These are phyloP conservation scores for Euphorbia neoarborescens DNA, from an alignment of 441 rosid genomes.

Conservation along the genomic window DNA sequence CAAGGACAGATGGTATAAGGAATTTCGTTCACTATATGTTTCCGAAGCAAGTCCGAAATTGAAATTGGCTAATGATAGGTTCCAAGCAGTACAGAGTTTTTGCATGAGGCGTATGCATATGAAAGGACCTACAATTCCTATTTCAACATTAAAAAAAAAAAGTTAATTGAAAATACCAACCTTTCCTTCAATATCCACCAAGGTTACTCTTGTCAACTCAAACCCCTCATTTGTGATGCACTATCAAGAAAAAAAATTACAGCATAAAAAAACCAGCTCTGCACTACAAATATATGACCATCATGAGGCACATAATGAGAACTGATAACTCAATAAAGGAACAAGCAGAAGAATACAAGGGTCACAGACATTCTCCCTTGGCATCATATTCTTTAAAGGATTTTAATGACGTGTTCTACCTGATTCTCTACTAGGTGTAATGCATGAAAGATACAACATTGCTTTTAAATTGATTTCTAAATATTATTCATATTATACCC, in stretches of 20 bases:
- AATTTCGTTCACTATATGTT: background rate
- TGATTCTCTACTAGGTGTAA: constrained; percentile 1
- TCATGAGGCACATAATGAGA: background rate
- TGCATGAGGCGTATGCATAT: background rate
- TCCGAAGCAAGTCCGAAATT: background rate
- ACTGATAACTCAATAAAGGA: background rate
- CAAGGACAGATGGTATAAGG: background rate
- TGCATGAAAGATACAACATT: background rate
- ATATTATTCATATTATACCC: background rate
- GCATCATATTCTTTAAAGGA: constrained; percentile 1
- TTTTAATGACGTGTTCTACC: background rate
- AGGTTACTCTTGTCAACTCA: constrained; percentile 80
- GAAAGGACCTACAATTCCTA: background rate
- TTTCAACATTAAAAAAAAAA: background rate
- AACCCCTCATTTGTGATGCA: constrained; percentile 78
- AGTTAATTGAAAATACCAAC: constrained; percentile 26
- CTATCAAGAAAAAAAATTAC: constrained; percentile 29
- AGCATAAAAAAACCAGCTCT: background rate
- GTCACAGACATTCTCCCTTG: background rate
- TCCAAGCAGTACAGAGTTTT: background rate
- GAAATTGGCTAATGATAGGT: constrained; percentile 1
- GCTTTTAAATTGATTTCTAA: background rate
- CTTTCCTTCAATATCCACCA: constrained; percentile 80
- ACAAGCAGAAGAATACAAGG: background rate
- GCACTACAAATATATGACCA: background rate